These are phyloP conservation scores for Ceratocystis papillata DNA, from an alignment of 2,329 filamentous ascomycete genomes.

Conservation along the genomic window DNA sequence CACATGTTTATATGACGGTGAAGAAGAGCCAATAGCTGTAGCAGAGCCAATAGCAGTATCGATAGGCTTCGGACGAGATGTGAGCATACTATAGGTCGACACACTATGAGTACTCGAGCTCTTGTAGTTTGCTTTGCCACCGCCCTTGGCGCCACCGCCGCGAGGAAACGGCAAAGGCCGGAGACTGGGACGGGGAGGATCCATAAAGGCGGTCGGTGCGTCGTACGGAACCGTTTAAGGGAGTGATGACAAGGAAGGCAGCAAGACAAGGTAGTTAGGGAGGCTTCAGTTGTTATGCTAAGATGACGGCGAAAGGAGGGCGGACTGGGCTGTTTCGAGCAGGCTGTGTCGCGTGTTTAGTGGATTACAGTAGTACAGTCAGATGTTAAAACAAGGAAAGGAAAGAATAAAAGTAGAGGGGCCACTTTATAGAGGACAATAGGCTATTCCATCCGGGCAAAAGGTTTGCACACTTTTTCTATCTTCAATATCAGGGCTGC, in stretches of 20 bases:
- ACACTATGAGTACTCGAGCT: conserved; percentile 8
- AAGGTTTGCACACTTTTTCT: too few relatives aligned
- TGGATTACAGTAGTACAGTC: not conserved
- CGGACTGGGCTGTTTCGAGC: not conserved
- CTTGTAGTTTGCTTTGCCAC: conserved; percentile 7
- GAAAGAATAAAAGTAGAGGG: not conserved
- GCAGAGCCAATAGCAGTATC: not conserved
- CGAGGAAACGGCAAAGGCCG: conserved; percentile 6
- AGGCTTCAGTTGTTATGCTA: not conserved
- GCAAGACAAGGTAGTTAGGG: not conserved
- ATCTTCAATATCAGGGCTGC: too few relatives aligned
- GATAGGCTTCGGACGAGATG: not conserved
- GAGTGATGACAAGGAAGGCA: not conserved
- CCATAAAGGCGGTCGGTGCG: not conserved
- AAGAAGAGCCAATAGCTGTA: not conserved
- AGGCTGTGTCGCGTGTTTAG: not conserved
- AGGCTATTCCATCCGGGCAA: too few relatives aligned
- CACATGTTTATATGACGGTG: not conserved
- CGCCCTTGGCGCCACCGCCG: not conserved
- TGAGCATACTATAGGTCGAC: not conserved
- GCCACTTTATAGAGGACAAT: not conserved
- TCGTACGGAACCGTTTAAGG: not conserved
- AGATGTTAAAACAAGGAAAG: not conserved
- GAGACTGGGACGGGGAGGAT: conserved; percentile 7
- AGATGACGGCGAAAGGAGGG: not conserved